Base-by-base conservation (phyloP, 495 filamentous ascomycete species). In the Aspergillus homomorphus region DNA sequence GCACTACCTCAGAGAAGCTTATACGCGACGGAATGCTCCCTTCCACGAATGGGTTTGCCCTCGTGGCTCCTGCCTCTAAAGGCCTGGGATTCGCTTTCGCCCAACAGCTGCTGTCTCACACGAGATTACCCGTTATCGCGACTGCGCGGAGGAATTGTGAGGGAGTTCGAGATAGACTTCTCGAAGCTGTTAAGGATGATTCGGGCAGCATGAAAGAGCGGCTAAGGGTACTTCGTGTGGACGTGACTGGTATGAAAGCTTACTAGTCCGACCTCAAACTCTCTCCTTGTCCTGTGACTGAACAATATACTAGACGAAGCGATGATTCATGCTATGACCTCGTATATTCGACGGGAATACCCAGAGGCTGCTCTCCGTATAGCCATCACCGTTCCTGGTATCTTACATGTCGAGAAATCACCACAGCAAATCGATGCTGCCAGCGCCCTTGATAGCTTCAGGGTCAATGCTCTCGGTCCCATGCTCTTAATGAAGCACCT, bases 401-500 rank as follows among this genome's bases (percentile, higher is more conserved):
- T 91, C 51, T 79, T 95, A 1, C 77, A 85, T 66, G 85, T 89
- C 0, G 91, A 95, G 64, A 91, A 89, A 62, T 82, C 85, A 1
- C 88, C 86, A 0, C 60, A 69, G 0, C 84, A 88, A 55, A 79
- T 96, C 45, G 69, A 84, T 54, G 73, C 77, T 51, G 77, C 68
- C 7, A 62, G 73, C 28, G 83, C 88, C 1, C 71, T 86, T 16
- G 70, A 84, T 10, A 89, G 80, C 19, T 87, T 89, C 66, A 72
- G 78, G 19, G 81, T 87, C 38, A 95, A 95, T 60, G 72, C 85
- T 0, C 76, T 95, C 0, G 89, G 89, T 0, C 89, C 88, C 0
- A 64, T 95, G 41, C 69, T 95, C 23, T 77, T 94, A 42, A 80
- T 88, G 62, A 93, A 96, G 64, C 82, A 90, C 57, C 87, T 95